Evolutionary conservation across 331 rosid species (phyloP), one percentile per base, ranked within the genome.

Genomic region (Ulmus americana): DNA sequence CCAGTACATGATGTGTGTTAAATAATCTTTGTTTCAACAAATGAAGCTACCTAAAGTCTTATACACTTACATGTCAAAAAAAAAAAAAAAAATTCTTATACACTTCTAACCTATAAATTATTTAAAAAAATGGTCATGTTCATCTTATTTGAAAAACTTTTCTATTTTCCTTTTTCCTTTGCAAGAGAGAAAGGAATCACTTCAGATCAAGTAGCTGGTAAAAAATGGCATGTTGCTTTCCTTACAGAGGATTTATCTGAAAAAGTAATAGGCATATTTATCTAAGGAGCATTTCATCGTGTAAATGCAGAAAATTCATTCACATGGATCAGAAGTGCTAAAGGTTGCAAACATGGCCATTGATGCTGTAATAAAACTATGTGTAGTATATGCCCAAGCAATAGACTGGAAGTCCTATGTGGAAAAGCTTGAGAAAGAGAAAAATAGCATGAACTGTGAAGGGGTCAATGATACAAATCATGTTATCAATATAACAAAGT

Each of bases 341-440:
- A 88, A 82, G 79, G 81, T 68, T 10, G 59, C 73, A 40, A 94
- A 75, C 46, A 61, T 40, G 55, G 80, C 80, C 70, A 83, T 83
- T 80, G 95, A 83, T 65, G 81, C 78, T 39, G 76, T 70, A 16
- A 71, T 92, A 68, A 86, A 77, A 72, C 78, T 92, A 46, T 88
- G 95, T 73, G 82, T 76, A 70, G 76, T 53, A 22, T 76, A 72
- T 67, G 79, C 84, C 28, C 82, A 73, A 71, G 80, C 70, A 58
- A 69, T 82, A 53, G 70, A 72, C 63, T 53, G 75, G 84, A 86
- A 78, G 72, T 63, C 50, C 39, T 47, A 58, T 70, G 80, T 75
- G 61, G 90, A 64, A 71, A 74, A 77, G 7, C 51, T 58, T 51
- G 76, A 66, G 58, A 51, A n/a, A 69, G 74, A 68, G 41, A 66